A percentile compares a stretch with the other conserved stretches of the same genome.
Evolutionary conservation across 805 yeast genomes (phyloP).

Genomic region (Torulaspora microellipsoides): DNA sequence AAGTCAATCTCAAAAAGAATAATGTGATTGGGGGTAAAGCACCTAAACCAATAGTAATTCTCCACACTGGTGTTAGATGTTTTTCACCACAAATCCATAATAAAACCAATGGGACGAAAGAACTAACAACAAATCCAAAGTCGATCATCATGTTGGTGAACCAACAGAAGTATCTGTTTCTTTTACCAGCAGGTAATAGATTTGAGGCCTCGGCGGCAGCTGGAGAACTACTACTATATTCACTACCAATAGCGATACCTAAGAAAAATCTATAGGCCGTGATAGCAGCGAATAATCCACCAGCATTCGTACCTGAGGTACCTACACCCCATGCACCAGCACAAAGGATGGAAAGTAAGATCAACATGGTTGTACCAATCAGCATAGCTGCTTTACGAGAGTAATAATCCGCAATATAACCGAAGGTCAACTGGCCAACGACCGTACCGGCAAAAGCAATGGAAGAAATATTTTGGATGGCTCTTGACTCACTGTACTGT

Average conservation of each 20-base stretch:
- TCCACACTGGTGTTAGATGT: conserved; percentile 82
- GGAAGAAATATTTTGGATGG: conserved; percentile 75
- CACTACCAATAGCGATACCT: conserved; percentile 93
- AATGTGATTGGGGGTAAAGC: conserved; percentile 80
- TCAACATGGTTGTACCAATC: conserved; percentile 66
- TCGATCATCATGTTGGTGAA: conserved; percentile 89
- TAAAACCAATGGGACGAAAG: conserved; percentile 82
- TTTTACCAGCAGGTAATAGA: conserved; percentile 67
- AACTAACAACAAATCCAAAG: conserved; percentile 72
- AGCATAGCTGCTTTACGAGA: conserved; percentile 85
- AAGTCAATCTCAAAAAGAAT: conserved; percentile 71
- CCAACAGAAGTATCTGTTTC: conserved; percentile 86
- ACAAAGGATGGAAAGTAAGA: conserved; percentile 70
- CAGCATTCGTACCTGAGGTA: conserved; percentile 51
- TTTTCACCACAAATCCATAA: conserved; percentile 73
- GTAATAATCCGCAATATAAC: conserved; percentile 71
- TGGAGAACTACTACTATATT: conserved; percentile 89
- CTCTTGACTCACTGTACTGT: conserved; percentile 57
- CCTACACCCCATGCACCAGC: conserved; percentile 86
- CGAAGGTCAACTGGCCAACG: conserved; percentile 77
- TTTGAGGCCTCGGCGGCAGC: conserved; percentile 91
- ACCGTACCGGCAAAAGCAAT: conserved; percentile 92
- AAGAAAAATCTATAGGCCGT: conserved; percentile 82
- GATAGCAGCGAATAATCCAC: conserved; percentile 70
- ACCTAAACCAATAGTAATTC: conserved; percentile 85